Evolutionary conservation across 257 asterid species (phyloP), one percentile per base, ranked within the genome.

Genomic region (Marsdenia floribunda): DNA sequence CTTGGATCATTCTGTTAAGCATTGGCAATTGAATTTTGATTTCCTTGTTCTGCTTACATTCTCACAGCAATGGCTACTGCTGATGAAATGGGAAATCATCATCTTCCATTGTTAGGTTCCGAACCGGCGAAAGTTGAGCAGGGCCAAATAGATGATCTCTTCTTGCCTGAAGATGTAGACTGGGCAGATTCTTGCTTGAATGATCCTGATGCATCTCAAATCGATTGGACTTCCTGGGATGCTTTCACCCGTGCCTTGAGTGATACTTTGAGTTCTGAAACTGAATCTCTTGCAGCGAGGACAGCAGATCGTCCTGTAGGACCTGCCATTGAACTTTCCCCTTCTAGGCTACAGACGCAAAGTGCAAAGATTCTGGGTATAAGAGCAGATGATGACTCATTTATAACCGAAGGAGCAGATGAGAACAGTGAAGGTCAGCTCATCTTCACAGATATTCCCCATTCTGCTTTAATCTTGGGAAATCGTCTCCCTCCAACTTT

Each of bases 101-200:
- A 22, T 79, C 71, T 59, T 52, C 74, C 82, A 74, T 61, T 73
- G 3, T 40, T 38, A 18, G 57, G 80, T 68, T 75, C 73, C 21
- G 15, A 26, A 65, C 71, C 78, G 67, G 22, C 40, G 47, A 78
- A 71, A 46, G 40, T 47, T 64, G 73, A 78, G 70, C 85, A 58
- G 74, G 82, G 74, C 60, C 72, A 49, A 73, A 77, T 87, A 44
- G 84, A 54, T 33, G 73, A 19, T 69, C 46, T 33, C 58, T 72
- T 33, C 58, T 72, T 70, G 16, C 70, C 83, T 3, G 90, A 91
- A 82, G 97, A 92, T 82, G 49, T 85, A 68, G 91, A 87, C 35
- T 92, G 97, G 96, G 97, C 82, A 2, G 87, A 85, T 76, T 92
- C 96, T 70, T 90, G 96, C 77, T 80, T 92, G 71, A 80, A 76